Conservation (phyloP, 2,329 filamentous ascomycete species). For the Pseudogymnoascus sp. region DNA sequence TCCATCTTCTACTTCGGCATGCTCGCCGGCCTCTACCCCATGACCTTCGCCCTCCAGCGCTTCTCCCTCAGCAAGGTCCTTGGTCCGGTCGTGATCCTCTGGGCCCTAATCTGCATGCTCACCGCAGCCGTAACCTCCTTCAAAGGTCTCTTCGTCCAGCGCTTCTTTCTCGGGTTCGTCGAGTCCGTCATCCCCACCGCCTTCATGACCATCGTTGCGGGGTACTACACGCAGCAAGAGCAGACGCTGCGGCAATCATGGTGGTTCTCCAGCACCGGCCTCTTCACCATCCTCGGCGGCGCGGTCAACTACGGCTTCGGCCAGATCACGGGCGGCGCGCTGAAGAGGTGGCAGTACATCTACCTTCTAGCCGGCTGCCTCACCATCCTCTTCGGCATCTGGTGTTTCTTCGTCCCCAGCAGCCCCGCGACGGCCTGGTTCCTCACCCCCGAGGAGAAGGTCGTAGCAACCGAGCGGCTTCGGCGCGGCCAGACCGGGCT, state of each 20-base stretch:
- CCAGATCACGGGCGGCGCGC: slow-evolving; percentile 45
- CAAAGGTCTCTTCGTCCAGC: slow-evolving; percentile 56
- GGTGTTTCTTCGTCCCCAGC: slow-evolving; percentile 58
- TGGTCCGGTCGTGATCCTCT: slow-evolving; percentile 54
- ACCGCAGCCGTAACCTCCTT: slow-evolving; percentile 59
- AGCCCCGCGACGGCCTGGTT: slow-evolving; percentile 64
- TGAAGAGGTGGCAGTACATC: slow-evolving; percentile 62
- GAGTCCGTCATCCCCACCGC: slow-evolving; percentile 58
- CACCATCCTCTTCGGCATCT: slow-evolving; percentile 56
- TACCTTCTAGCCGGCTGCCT: slow-evolving; percentile 57
- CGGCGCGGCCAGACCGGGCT: slow-evolving; percentile 56
- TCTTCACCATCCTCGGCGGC: slow-evolving; percentile 54
- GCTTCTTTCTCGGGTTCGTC: slow-evolving; percentile 55
- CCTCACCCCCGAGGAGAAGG: slow-evolving; percentile 51
- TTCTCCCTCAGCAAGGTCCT: slow-evolving; percentile 59
- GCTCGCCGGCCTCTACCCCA: slow-evolving; percentile 65
- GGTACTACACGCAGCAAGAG: slow-evolving; percentile 58
- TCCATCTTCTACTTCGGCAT: slow-evolving; percentile 76
- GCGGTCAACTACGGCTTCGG: slow-evolving; percentile 61
- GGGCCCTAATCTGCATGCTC: slow-evolving; percentile 59
- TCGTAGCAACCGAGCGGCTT: slow-evolving; percentile 57
- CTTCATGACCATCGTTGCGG: slow-evolving; percentile 56
- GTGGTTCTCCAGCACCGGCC: slow-evolving; percentile 53
- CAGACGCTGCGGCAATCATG: slow-evolving; percentile 57
- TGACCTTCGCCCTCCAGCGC: slow-evolving; percentile 62